Evolutionary conservation across 441 rosid species (phyloP), one percentile per base, ranked within the genome.

Genomic region (Jatropha multifida): DNA sequence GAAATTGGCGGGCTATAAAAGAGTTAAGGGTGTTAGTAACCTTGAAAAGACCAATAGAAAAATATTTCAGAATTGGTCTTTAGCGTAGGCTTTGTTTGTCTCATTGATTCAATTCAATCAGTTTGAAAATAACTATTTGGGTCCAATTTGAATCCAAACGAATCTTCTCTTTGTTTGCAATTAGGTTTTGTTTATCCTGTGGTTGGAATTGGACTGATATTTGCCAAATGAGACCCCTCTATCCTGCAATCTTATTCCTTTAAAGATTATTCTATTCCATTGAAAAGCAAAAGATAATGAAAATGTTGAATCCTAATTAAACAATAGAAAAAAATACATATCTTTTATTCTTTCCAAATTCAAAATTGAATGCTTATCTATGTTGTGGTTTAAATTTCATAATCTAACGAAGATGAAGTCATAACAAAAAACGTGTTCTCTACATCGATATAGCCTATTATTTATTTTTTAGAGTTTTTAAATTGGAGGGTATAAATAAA

Each of bases 141-240:
- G 65, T 71, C 74, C 51, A 71, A 71, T 20, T 71, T 71, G 10
- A 71, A 42, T 71, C 40, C 64, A 26, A 71, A 71, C 40, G 37
- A 56, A 52, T 40, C 49, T 69, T 69, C 32, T 15, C 8, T 14
- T 54, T 54, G 18, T 54, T 40, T 27, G 11, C 70, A 66, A 64
- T 48, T 49, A 4, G 4, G 8, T 52, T 14, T 17, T 3, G 1
- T 37, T 17, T 37, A 18, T 54, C 38, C n/a, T 55, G 49, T 32
- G 32, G 54, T 67, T 5, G 18, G n/a, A 27, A 26, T 58, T 26
- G 66, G 17, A 23, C 23, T 42, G 20, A 27, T 10, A 61, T 62
- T 44, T 27, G 15, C 26, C 46, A 15, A 20, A 1, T 10, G 32
- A 18, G 63, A 20, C 69, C 69, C 32, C 32, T 65, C 7, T 41